phyloP scores from a whole-genome alignment of 1,139 yeast genomes.

The Entelexis paramagnoliae region DNA sequence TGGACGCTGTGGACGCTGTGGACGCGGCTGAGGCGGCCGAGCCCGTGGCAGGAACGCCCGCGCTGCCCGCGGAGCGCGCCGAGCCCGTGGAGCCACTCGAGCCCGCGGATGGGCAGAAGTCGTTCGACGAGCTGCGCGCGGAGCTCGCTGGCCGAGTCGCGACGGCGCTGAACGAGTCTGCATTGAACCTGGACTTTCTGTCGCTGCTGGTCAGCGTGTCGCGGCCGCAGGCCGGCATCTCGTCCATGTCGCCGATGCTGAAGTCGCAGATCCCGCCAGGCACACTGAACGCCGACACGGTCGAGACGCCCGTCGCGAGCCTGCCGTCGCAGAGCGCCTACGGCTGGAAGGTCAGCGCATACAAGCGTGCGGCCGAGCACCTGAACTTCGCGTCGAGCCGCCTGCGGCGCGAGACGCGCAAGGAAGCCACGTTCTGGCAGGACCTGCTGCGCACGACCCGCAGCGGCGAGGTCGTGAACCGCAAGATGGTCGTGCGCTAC shows the following conservation, averaged over 20 bases:
- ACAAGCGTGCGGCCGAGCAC: slow-evolving; percentile 45
- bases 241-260: slow-evolving; percentile 83
- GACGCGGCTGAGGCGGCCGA: too few relatives aligned
- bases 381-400: slow-evolving; percentile 45
- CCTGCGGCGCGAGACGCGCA: slow-evolving; percentile 45
- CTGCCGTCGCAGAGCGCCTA: slow-evolving; percentile 38
- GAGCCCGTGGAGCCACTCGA: not conserved
- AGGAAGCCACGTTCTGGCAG: slow-evolving; percentile 66
- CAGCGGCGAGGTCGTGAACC: slow-evolving; percentile 64
- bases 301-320: slow-evolving; percentile 15
- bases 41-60: too few relatives aligned
- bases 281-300: slow-evolving; percentile 57
- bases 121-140: slow-evolving; percentile 46
- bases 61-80: too few relatives aligned
- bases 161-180: slow-evolving; percentile 78
- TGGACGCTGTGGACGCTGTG: too few relatives aligned
- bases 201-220: slow-evolving; percentile 72
- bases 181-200: slow-evolving; percentile 76
- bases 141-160: slow-evolving; percentile 48
- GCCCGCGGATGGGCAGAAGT: not conserved
- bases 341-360: slow-evolving; percentile 78
- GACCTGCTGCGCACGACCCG: slow-evolving; percentile 34
- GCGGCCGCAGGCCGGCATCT: slow-evolving; percentile 72
- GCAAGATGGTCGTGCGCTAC: slow-evolving; percentile 69
- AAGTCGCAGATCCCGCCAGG: slow-evolving; percentile 70